phyloP scores from a whole-genome alignment of 2,329 filamentous ascomycete genomes.

The Claviceps maximensis region DNA sequence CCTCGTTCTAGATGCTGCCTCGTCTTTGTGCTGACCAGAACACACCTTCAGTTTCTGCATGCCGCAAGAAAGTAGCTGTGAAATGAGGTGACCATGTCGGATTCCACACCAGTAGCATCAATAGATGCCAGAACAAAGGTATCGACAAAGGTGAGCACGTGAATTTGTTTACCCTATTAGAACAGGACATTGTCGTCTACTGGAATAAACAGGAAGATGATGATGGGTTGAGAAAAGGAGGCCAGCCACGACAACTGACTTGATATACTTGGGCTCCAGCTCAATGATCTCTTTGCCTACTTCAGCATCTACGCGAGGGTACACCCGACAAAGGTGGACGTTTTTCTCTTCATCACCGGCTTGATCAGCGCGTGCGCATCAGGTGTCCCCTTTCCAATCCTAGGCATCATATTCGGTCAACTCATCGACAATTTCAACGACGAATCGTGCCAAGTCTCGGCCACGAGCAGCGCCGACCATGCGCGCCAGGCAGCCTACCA shows the following conservation, averaged over 20 bases:
- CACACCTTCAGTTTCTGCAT: background rate
- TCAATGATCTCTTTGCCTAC: conserved; percentile 1
- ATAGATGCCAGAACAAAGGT: background rate
- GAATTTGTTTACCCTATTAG: background rate
- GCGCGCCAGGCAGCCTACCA: background rate
- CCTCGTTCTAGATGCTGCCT: background rate
- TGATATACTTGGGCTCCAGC: background rate
- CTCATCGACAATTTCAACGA: conserved; percentile 39
- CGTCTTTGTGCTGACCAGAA: background rate
- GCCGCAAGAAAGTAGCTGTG: background rate
- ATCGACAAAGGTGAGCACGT: background rate
- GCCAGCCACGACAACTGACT: background rate
- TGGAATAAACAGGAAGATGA: background rate
- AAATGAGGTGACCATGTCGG: background rate
- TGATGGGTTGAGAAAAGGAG: background rate
- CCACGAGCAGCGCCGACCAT: conserved; percentile 14
- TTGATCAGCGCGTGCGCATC: conserved; percentile 7
- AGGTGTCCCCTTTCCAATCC: conserved; percentile 41
- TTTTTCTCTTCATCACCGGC: conserved; percentile 7
- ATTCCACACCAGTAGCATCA: background rate
- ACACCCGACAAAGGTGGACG: conserved; percentile 9
- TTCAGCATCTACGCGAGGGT: conserved; percentile 3
- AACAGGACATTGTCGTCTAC: too few species aligned
- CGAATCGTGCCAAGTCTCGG: conserved; percentile 16
- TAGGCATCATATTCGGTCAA: conserved; percentile 42